Base-by-base conservation (phyloP, 495 filamentous ascomycete species). In the Penicillium maclennaniae region DNA sequence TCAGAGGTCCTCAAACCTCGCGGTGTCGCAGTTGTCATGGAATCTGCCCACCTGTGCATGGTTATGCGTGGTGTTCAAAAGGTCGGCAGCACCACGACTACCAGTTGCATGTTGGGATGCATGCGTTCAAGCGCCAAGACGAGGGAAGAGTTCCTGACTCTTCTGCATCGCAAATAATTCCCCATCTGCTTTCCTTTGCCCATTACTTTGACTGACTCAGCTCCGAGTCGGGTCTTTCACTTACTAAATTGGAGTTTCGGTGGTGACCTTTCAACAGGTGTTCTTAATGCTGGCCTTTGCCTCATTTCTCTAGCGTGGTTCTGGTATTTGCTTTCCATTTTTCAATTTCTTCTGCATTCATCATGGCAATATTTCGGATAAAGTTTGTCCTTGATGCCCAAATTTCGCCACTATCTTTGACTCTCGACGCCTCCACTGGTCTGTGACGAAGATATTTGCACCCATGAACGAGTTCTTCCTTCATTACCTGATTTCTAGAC, bases 21-120 rank as follows among this genome's bases (percentile, higher is more conserved):
- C 5, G 93, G 95, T 38, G 92, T 98, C 4, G 92, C 87, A 20
- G 92, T 98, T 8, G 92, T 98, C 44, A 96, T 97, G 87, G 95
- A 98, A 64, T 92, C 89, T 27, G 89, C 86, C 59, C 93, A 98
- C 74, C 78, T 97, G n/a, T 97, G 93, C 77, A 97, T 97, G 92
- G 92, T 96, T 9, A 93, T 93, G 89, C 80, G 92, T 20, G 92
- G 92, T 1, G 91, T 97, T 23, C 81, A 96, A 67, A 97, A 99
- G 77, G 88, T 89, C 6, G 82, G 82, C 40, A 85, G 87, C 42
- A 88, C 78, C 14, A 97, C 95, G 10, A 92, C 90, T 25, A 97
- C 93, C 28, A 97, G 91, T 70, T 97, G 92, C 63, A 95, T 97
- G 78, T 79, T 97, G 23, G 95, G 93, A 20, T 88, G 90, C 66